Conservation (phyloP, 2,329 filamentous ascomycete genomes). For the Harringtonia lauricola region DNA sequence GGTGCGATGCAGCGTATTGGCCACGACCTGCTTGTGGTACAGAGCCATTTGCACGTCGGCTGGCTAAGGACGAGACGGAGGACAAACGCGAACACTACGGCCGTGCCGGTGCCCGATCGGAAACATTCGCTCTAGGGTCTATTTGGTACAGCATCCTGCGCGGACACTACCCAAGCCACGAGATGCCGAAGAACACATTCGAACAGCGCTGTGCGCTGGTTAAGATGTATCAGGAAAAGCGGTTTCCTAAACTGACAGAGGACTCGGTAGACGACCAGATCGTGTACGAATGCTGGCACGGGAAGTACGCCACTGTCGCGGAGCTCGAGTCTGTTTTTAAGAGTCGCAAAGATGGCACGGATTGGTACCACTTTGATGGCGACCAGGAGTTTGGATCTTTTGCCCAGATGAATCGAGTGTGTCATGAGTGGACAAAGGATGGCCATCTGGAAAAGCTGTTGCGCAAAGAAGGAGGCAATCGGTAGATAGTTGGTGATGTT, state of each 20-base stretch:
- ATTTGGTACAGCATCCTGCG: too few relatives aligned
- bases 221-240: background rate
- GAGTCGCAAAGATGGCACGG: background rate
- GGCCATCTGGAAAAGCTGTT: background rate
- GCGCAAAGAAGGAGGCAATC: background rate
- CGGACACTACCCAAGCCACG: too few relatives aligned
- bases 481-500: too few relatives aligned
- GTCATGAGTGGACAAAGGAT: background rate
- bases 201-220: too few relatives aligned
- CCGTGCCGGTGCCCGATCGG: too few relatives aligned
- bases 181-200: too few relatives aligned
- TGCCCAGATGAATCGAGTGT: background rate
- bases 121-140: too few relatives aligned
- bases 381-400: too few relatives aligned
- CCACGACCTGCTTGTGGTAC: background rate
- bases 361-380: background rate
- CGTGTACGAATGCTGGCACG: background rate
- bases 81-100: too few relatives aligned
- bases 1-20: background rate
- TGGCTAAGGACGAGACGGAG: too few relatives aligned
- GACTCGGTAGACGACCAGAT: background rate
- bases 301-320: background rate
- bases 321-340: background rate
- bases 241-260: background rate
- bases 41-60: background rate